These are phyloP conservation scores for Capsella rubella DNA, from an alignment of 441 rosid genomes.

Conservation along the genomic window DNA sequence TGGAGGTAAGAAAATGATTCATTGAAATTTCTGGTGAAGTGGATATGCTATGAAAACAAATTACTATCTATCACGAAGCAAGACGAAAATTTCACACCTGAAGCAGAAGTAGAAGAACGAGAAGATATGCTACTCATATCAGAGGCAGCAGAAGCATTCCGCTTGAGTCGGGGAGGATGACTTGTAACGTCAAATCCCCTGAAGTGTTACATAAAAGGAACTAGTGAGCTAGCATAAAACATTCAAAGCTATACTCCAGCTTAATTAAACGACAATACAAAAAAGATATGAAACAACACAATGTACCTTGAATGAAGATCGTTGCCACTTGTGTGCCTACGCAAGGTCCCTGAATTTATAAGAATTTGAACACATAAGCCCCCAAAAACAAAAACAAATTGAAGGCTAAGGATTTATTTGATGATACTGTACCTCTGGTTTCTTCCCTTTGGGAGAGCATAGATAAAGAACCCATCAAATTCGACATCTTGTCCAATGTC, in stretches of 20 bases:
- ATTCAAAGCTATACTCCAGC: background rate
- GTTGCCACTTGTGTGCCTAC: constrained; percentile 57
- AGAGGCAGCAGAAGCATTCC: constrained; percentile 77
- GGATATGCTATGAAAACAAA: too few relatives aligned
- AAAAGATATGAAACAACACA: constrained; percentile 10
- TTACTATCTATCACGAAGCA: too few relatives aligned
- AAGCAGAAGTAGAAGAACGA: constrained; percentile 47
- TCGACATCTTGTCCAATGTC: constrained; percentile 77
- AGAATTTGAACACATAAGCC: background rate
- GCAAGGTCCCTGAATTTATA: constrained; percentile 54
- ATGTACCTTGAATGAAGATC: constrained; percentile 71
- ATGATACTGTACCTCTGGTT: constrained; percentile 51
- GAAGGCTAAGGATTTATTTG: background rate
- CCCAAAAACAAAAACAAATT: background rate
- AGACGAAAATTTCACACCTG: constrained; percentile 45
- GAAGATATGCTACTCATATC: constrained; percentile 75
- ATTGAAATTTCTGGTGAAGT: background rate
- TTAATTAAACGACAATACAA: background rate
- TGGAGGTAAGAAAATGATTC: background rate
- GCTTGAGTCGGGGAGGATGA: constrained; percentile 56
- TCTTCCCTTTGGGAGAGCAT: constrained; percentile 59
- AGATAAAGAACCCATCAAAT: constrained; percentile 72
- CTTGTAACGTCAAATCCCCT: constrained; percentile 62
- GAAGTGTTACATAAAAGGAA: constrained; percentile 16
- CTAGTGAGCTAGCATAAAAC: constrained; percentile 22